These are phyloP conservation scores for Penicillium sp. DNA, from an alignment of 2,329 filamentous ascomycete genomes.

Conservation along the genomic window DNA sequence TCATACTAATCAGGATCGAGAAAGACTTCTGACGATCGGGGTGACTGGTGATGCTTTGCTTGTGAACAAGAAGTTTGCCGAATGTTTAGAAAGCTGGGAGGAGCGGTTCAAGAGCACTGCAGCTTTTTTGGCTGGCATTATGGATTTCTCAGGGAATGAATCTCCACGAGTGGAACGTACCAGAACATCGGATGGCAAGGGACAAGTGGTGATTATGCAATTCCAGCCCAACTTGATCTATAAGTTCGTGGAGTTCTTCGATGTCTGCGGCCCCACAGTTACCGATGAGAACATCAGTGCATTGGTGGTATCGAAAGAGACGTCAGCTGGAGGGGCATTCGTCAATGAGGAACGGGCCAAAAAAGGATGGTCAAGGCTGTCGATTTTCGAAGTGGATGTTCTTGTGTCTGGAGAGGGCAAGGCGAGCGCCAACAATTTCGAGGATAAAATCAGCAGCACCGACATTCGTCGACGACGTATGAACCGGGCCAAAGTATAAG, in stretches of 20 bases:
- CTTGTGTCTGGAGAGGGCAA: constrained; percentile 66
- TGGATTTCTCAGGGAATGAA: constrained; percentile 55
- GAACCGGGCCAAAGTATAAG: constrained; percentile 36
- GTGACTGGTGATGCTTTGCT: constrained; percentile 87
- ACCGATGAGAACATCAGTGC: constrained; percentile 75
- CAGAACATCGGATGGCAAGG: constrained; percentile 40
- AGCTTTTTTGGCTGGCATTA: constrained; percentile 65
- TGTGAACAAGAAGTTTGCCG: constrained; percentile 82
- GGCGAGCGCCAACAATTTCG: constrained; percentile 56
- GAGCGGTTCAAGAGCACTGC: constrained; percentile 68
- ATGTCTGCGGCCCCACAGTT: constrained; percentile 88
- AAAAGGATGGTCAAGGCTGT: constrained; percentile 72
- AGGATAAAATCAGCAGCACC: constrained; percentile 87
- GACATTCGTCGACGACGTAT: constrained; percentile 65
- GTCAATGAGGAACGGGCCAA: constrained; percentile 81
- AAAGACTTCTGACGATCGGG: constrained; percentile 71
- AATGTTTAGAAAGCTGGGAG: constrained; percentile 78
- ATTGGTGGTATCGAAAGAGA: constrained; percentile 86
- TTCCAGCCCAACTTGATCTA: constrained; percentile 67
- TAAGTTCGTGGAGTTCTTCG: constrained; percentile 80
- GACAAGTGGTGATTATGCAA: constrained; percentile 37
- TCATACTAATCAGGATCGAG: constrained; percentile 31
- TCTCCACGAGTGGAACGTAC: constrained; percentile 32
- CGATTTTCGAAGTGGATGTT: constrained; percentile 87
- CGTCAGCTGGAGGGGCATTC: constrained; percentile 74